Conservation (phyloP, 2,329 filamentous ascomycete genomes). For the Penicillium sp. region DNA sequence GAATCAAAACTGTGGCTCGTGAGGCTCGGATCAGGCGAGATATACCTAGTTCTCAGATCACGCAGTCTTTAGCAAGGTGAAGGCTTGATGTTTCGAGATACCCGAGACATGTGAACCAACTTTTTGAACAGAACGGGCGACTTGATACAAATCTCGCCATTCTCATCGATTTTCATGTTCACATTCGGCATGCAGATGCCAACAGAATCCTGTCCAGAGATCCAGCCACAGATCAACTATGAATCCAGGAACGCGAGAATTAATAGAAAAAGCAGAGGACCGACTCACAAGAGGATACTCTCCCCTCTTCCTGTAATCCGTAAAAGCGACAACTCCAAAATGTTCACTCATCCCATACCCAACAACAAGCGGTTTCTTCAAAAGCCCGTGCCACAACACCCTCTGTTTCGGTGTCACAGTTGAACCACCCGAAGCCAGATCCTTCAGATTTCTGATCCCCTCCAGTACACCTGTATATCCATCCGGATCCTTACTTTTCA, state of each 20-base stretch:
- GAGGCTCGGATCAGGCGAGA: neutral
- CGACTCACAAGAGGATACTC: neutral
- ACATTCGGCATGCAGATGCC: neutral
- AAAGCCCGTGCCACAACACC: neutral
- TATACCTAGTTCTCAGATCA: neutral
- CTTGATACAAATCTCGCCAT: constrained; percentile 1
- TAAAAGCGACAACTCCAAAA: neutral
- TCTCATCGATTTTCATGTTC: neutral
- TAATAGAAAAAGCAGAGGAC: too few species aligned
- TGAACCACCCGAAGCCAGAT: neutral
- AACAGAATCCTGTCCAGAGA: neutral
- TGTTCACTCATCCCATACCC: constrained; percentile 3
- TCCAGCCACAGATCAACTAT: neutral
- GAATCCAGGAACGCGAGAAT: too few species aligned
- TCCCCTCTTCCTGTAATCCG: neutral
- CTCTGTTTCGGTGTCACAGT: neutral
- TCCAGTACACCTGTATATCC: neutral
- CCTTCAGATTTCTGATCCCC: neutral
- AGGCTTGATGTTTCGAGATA: too few species aligned
- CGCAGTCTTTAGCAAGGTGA: neutral
- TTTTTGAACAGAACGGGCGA: constrained; percentile 2
- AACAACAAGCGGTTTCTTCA: neutral
- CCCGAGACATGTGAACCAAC: neutral
- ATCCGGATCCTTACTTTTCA: neutral
- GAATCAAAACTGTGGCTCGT: neutral